Evolutionary conservation across 208 protist genomes (phyloP).

Genomic region (Crithidia fasciculata): DNA sequence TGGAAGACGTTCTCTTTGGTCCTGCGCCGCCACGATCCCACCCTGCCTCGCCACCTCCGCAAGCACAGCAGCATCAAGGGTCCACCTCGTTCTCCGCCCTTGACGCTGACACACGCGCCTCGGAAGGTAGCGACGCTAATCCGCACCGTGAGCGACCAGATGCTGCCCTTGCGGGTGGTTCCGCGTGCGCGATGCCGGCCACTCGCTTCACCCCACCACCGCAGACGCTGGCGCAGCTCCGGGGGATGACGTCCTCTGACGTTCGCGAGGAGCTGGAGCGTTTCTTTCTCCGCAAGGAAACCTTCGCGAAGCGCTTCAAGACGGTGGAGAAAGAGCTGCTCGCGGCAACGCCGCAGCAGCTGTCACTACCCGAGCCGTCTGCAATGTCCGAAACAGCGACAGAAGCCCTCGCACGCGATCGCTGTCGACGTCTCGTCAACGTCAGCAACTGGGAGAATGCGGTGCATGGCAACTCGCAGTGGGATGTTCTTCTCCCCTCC

Average conservation of each 20-base stretch:
- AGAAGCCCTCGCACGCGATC: conserved; percentile 31
- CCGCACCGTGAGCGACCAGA: too few species aligned
- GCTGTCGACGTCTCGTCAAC: conserved; percentile 61
- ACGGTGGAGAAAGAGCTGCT: conserved; percentile 1
- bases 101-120: too few species aligned
- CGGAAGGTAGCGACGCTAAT: too few species aligned
- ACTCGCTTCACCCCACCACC: conserved; percentile 11
- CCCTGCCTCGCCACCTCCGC: neutral
- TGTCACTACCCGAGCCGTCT: neutral
- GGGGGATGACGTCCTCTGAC: conserved; percentile 68
- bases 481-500: conserved; percentile 72
- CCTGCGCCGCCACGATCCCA: conserved; percentile 7
- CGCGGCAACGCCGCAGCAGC: neutral
- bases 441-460: conserved; percentile 49
- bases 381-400: neutral
- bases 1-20: conserved; percentile 29
- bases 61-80: neutral
- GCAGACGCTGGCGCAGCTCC: conserved; percentile 36
- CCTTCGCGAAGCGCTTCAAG: conserved; percentile 38
- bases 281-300: conserved; percentile 63
- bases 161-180: conserved; percentile 29
- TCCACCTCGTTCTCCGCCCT: too few species aligned
- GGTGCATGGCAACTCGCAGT: conserved; percentile 17
- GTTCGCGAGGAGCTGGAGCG: conserved; percentile 65
- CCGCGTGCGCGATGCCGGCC: conserved; percentile 30